Evolutionary conservation across 805 yeast species (phyloP).

Genomic region (Wickerhamia fluorescens): DNA sequence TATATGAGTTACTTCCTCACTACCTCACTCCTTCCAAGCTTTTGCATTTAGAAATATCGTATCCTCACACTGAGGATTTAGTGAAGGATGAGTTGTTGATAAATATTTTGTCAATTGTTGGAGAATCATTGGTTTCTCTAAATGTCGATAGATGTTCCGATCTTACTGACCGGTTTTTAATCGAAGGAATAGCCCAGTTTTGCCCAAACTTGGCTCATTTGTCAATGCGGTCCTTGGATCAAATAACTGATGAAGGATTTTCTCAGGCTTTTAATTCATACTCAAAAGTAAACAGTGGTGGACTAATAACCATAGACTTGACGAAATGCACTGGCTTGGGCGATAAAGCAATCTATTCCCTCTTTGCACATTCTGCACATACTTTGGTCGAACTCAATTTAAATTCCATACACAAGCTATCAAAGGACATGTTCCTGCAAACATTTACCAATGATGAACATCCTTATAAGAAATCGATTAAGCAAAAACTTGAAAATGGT

Average conservation of each 20-base stretch:
- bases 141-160: constrained; percentile 67
- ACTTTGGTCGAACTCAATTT: constrained; percentile 65
- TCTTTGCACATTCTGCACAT: constrained; percentile 54
- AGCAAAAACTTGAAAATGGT: constrained; percentile 9
- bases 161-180: constrained; percentile 57
- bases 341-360: constrained; percentile 53
- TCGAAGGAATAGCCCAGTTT: constrained; percentile 53
- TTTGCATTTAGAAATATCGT: constrained; percentile 55
- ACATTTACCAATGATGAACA: constrained; percentile 32
- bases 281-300: constrained; percentile 40
- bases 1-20: constrained; percentile 61
- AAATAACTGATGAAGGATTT: constrained; percentile 64
- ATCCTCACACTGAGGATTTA: constrained; percentile 60
- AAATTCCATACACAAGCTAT: constrained; percentile 62
- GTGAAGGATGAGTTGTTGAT: constrained; percentile 62
- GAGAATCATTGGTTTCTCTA: constrained; percentile 51
- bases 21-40: constrained; percentile 41
- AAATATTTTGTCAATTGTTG: constrained; percentile 53
- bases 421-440: constrained; percentile 43
- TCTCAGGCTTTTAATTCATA: constrained; percentile 51
- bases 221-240: constrained; percentile 53
- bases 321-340: constrained; percentile 61
- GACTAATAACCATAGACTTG: constrained; percentile 53
- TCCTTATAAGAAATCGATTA: constrained; percentile 15
- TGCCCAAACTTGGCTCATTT: constrained; percentile 51